Base-by-base conservation (phyloP, 176 grass and related monocot genomes). In the Oryza nivara region DNA sequence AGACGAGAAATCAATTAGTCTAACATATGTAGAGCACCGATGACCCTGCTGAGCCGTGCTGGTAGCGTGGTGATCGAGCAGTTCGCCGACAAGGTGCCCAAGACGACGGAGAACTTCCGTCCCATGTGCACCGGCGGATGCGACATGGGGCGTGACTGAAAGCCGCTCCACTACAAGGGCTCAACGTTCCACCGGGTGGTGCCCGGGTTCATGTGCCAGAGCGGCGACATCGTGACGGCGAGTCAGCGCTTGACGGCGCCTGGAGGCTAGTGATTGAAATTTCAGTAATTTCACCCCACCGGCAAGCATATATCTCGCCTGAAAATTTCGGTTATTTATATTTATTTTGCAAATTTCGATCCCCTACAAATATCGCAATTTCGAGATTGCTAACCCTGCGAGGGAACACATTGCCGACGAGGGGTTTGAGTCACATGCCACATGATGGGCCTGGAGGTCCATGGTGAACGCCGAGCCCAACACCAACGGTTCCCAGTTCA, bases 401-500 rank as follows among this genome's bases (percentile, higher is more conserved):
- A 30, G 28, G 28, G 28, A 30, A 30, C 28, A 30, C 28, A 30
- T 30, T 30, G 28, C 28, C 28, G 28, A 91, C 30, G 89, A 91
- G 75, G 73, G 34, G 26, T 38, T 30, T 30, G 28, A 30, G 28
- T 30, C 0, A 30, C 28, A 30, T 30, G 28, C 28, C 28, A 30
- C 28, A 30, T 30, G 28, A 30, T 30, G 28, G 28, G 28, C 28
- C 28, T 30, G 28, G 28, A 30, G 28, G 28, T 30, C 28, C 75
- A 91, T 91, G 89, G 89, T 80, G 35, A 91, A 91, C 76, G 75
- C 89, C 28, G 89, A 85, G 26, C 85, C 89, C 69, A 87, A 91
- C 75, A 91, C 85, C 65, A 91, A 91, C 65, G 85, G 89, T 3
- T 91, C 89, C 49, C 85, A 91, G 89, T 91, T 91, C 81, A 88